Evolutionary conservation across 73 alveolate genomes (phyloP).

Genomic region (Symbiodinium natans): DNA sequence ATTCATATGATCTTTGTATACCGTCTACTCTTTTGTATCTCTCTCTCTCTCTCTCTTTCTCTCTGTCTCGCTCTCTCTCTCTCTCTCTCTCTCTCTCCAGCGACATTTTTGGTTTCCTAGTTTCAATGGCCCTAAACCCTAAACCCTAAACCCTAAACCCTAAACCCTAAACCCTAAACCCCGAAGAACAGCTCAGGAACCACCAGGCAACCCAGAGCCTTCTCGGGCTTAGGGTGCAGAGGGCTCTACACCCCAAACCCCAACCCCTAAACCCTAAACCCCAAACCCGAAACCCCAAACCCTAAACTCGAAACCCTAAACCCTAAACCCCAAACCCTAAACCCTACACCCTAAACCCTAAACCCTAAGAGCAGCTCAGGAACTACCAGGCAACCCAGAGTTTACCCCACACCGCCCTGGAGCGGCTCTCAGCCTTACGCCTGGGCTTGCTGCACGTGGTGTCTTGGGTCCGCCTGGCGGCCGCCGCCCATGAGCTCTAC

Average conservation of each 20-base stretch:
- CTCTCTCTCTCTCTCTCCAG: no score
- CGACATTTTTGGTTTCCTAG: background rate
- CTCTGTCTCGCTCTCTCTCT: no score
- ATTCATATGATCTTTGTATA: no score
- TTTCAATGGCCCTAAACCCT: background rate
- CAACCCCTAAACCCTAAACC: no score
- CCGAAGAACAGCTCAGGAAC: background rate
- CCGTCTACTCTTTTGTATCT: no score
- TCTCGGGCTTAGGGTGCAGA: no score
- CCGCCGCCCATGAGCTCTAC: constrained; percentile 17
- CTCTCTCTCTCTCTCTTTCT: no score
- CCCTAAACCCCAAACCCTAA: background rate
- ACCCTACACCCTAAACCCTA: background rate
- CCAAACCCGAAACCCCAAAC: no score
- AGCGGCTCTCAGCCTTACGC: constrained; percentile 21
- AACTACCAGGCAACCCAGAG: background rate
- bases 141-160: background rate
- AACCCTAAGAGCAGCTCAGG: background rate
- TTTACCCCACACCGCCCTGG: background rate
- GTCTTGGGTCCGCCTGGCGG: constrained; percentile 68
- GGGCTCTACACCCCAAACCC: no score
- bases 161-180: background rate
- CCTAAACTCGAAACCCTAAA: background rate
- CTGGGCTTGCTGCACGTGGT: constrained; percentile 68
- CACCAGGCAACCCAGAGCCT: background rate